Conservation (phyloP, 345 rosid genomes). For the Bruguiera parviflora region DNA sequence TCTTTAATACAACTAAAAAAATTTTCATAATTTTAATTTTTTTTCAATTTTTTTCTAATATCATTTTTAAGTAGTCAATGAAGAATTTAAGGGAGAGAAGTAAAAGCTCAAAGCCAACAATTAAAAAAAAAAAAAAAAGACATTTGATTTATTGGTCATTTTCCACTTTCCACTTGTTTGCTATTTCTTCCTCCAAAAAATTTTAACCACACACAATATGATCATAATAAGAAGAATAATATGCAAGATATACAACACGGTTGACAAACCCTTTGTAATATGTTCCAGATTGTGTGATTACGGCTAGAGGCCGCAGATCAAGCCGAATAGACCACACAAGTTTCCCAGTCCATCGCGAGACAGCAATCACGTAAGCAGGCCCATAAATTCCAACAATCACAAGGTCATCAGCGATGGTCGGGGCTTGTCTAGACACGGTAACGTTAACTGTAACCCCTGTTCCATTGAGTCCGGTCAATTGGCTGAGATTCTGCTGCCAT, state of each 20-base stretch:
- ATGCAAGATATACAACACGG: background rate
- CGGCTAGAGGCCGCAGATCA: conserved; percentile 29
- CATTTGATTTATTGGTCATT: no score
- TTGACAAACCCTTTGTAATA: conserved; percentile 29
- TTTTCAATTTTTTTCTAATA: no score
- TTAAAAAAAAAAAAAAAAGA: no score
- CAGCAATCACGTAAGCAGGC: conserved; percentile 42
- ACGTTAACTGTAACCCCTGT: conserved; percentile 22
- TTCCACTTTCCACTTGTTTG: no score
- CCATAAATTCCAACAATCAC: conserved; percentile 42
- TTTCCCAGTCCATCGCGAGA: conserved; percentile 28
- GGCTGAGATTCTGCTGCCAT: conserved; percentile 44
- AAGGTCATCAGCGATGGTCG: conserved; percentile 31
- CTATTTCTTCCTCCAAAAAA: no score
- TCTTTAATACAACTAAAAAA: no score
- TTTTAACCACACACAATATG: no score
- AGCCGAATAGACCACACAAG: conserved; percentile 40
- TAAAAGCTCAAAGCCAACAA: no score
- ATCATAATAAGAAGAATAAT: no score
- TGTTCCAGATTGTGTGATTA: conserved; percentile 46
- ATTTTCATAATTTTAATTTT: no score
- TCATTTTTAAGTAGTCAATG: no score
- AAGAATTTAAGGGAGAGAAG: no score
- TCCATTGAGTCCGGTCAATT: conserved; percentile 36
- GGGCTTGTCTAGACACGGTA: conserved; percentile 44